These are phyloP conservation scores for Zymoseptoria brevis DNA, from an alignment of 2,329 filamentous ascomycete species.

Conservation along the genomic window DNA sequence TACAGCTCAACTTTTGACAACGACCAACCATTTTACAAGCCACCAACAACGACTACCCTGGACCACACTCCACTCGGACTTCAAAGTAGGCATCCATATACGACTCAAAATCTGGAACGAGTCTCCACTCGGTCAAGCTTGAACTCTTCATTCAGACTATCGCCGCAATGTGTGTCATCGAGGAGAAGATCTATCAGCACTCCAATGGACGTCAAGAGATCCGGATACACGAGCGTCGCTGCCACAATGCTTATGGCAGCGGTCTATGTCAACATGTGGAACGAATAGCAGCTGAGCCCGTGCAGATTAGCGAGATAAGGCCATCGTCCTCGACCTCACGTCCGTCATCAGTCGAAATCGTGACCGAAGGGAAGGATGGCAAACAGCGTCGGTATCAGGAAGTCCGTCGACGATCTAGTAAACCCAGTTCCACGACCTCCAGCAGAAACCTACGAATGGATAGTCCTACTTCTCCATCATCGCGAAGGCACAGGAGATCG, in stretches of 20 bases:
- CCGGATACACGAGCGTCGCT: conserved; percentile 16
- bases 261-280: conserved; percentile 19
- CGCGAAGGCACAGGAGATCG: conserved; percentile 10
- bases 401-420: conserved; percentile 14
- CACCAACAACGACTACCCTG: background rate
- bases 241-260: conserved; percentile 14
- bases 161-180: conserved; percentile 25
- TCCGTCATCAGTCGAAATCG: conserved; percentile 12
- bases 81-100: background rate
- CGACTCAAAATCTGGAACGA: background rate
- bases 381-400: conserved; percentile 17
- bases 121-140: background rate
- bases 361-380: conserved; percentile 19
- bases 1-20: background rate
- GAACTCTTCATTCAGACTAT: background rate
- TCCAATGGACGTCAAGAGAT: conserved; percentile 16
- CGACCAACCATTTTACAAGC: background rate
- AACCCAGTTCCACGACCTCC: conserved; percentile 12
- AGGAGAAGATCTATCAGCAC: conserved; percentile 23
- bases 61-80: background rate
- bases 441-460: conserved; percentile 13
- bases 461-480: conserved; percentile 12
- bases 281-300: conserved; percentile 7
- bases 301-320: conserved; percentile 15
- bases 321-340: conserved; percentile 7